Evolutionary conservation across 805 yeast genomes (phyloP).

Genomic region (Dipodascus geniculatus): DNA sequence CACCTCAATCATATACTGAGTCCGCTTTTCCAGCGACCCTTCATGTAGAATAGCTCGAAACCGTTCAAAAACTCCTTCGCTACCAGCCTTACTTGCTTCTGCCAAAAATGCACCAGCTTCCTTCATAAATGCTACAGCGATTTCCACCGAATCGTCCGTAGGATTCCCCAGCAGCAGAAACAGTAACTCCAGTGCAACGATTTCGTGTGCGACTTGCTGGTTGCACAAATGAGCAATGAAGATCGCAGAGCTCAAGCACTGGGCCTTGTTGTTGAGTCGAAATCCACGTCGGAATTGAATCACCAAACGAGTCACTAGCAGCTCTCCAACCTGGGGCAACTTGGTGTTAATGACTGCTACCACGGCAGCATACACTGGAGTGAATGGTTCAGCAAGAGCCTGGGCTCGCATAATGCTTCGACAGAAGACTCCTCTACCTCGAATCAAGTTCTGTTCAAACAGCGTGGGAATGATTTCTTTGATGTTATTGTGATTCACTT

Average conservation of each 20-base stretch:
- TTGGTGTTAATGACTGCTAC: slow-evolving; percentile 51
- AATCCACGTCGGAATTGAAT: slow-evolving; percentile 46
- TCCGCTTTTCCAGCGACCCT: slow-evolving; percentile 32
- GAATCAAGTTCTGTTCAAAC: slow-evolving; percentile 43
- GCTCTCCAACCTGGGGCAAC: slow-evolving; percentile 56
- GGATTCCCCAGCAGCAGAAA: slow-evolving; percentile 36
- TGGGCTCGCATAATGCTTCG: slow-evolving; percentile 46
- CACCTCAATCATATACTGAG: slow-evolving; percentile 37
- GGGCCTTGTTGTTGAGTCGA: slow-evolving; percentile 33
- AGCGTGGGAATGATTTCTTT: slow-evolving; percentile 37
- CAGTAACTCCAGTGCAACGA: slow-evolving; percentile 40
- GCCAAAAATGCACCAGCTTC: slow-evolving; percentile 41
- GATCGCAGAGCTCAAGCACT: slow-evolving; percentile 32
- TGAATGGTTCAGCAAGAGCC: slow-evolving; percentile 28
- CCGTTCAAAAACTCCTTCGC: slow-evolving; percentile 43
- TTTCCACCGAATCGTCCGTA: slow-evolving; percentile 44
- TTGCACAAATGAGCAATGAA: slow-evolving; percentile 56
- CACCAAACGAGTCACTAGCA: slow-evolving; percentile 41
- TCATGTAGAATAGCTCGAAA: slow-evolving; percentile 52
- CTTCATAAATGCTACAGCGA: slow-evolving; percentile 39
- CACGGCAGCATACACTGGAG: slow-evolving; percentile 46
- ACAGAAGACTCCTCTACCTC: slow-evolving; percentile 54
- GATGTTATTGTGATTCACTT: slow-evolving; percentile 36
- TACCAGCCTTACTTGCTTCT: slow-evolving; percentile 33
- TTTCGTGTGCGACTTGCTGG: slow-evolving; percentile 47